These are phyloP conservation scores for Bacterosira constricta DNA, from an alignment of 108 stramenopile species.

Conservation along the genomic window DNA sequence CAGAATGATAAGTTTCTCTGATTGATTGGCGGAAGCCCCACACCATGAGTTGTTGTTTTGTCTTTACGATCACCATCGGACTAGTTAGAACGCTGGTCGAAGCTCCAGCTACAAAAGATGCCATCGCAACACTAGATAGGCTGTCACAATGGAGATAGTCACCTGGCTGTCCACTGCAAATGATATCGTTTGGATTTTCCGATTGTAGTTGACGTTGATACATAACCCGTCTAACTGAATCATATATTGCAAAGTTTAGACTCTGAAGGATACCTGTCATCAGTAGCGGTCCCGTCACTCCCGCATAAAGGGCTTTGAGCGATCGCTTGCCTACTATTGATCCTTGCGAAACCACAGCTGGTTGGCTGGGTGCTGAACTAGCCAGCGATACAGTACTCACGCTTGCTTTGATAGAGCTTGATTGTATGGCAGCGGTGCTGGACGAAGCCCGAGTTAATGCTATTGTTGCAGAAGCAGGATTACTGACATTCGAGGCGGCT, in stretches of 20 bases:
- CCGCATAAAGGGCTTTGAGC: conserved; percentile 64
- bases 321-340: conserved; percentile 42
- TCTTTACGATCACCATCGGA: conserved; percentile 72
- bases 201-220: conserved; percentile 41
- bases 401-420: conserved; percentile 3
- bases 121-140: conserved; percentile 56
- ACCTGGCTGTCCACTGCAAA: not conserved
- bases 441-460: not conserved
- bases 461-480: not conserved
- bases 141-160: conserved; percentile 67
- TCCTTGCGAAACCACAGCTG: not conserved
- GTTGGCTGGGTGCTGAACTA: not conserved
- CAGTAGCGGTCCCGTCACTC: conserved; percentile 63
- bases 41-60: conserved; percentile 71
- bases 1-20: conserved; percentile 33
- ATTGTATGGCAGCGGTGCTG: not conserved
- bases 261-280: conserved; percentile 71
- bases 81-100: conserved; percentile 50
- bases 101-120: conserved; percentile 61
- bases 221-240: conserved; percentile 61
- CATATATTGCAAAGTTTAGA: conserved; percentile 78
- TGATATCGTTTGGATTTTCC: conserved; percentile 6
- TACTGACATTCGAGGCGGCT: not conserved
- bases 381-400: not conserved
- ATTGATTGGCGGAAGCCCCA: conserved; percentile 60